Percentiles rank a stretch among this genome's conserved stretches.
These are phyloP conservation scores for Fraxinus sp. DNA, from an alignment of 305 asterid species.

Conservation along the genomic window DNA sequence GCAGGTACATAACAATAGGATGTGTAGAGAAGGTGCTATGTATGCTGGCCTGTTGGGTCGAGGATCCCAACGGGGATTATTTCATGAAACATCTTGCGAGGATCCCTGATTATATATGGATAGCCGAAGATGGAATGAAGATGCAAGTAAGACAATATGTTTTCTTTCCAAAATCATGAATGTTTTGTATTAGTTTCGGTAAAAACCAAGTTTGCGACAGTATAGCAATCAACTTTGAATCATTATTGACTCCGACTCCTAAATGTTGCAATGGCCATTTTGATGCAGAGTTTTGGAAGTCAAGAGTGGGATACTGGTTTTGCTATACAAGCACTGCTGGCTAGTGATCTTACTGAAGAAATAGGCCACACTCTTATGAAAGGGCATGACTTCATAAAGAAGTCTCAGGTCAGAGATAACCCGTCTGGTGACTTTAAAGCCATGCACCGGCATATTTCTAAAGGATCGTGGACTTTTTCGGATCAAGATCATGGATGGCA, in stretches of 20 bases:
- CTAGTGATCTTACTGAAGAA: conserved; percentile 58
- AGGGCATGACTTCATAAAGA: conserved; percentile 65
- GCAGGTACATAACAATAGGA: conserved; percentile 79
- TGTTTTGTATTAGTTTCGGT: neutral
- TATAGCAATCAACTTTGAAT: neutral
- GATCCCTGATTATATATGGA: conserved; percentile 84
- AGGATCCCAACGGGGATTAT: conserved; percentile 77
- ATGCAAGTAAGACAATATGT: conserved; percentile 57
- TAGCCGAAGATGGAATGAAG: conserved; percentile 97
- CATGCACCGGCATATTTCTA: conserved; percentile 71
- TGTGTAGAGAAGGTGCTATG: conserved; percentile 80
- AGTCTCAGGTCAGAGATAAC: conserved; percentile 69
- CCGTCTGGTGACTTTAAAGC: conserved; percentile 68
- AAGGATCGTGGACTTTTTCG: conserved; percentile 81
- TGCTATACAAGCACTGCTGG: conserved; percentile 75
- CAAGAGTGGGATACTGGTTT: conserved; percentile 87
- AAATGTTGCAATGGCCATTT: neutral
- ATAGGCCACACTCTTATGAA: conserved; percentile 47
- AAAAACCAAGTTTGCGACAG: neutral
- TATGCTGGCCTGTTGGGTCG: conserved; percentile 95
- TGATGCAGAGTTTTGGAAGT: conserved; percentile 75
- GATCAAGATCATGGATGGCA: conserved; percentile 90
- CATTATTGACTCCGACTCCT: neutral
- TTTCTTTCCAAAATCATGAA: neutral
- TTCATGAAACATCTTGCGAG: conserved; percentile 91